Evolutionary conservation across 257 asterid species (phyloP), one percentile per base, ranked within the genome.

Genomic region (Verbascum thapsus): DNA sequence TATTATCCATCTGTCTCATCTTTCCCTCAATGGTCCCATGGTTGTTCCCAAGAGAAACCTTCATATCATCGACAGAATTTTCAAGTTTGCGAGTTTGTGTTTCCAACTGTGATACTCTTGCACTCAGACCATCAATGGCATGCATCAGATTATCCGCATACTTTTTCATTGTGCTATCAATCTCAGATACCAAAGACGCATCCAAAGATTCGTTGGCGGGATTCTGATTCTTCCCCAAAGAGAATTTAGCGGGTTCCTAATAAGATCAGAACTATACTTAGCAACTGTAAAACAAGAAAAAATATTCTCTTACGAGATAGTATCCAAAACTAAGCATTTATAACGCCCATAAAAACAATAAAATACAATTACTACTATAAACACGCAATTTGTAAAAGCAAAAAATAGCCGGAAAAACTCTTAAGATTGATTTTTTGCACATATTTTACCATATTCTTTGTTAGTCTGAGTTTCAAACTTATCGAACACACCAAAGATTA

Each of bases 51-150:
- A 80, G 82, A 53, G 87, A 79, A 32, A 75, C 75, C 81, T 85
- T 87, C 66, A 94, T 72, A 69, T 94, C 96, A 69, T 90, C 99
- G 67, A 90, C 73, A 67, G 96, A 81, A 61, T 73, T 77, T 66
- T 90, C 98, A 68, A 94, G 75, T 67, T 74, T 85, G 58, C 87
- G 83, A 63, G 85, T 75, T 69, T 89, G 87, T 38, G 87, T 82
- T 67, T 90, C 99, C 83, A 94, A 73, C 77, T 94, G 97, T 1
- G 97, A 78, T 64, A 94, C 54, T 26, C 95, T 77, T n/a, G 95
- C 95, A 81, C 87, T 83, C 65, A 90, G 76, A 52, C 82, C 80
- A 50, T 90, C 99, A 51, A 94, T 59, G 13, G 85, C 88, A 74
- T 87, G 90, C 58, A 84, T 63, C 71, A 94, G 74, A 75, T 68